Percentiles rank a stretch among this genome's conserved stretches.
phyloP scores from a whole-genome alignment of 306 rosid genomes.

The Arachis hypogaea region DNA sequence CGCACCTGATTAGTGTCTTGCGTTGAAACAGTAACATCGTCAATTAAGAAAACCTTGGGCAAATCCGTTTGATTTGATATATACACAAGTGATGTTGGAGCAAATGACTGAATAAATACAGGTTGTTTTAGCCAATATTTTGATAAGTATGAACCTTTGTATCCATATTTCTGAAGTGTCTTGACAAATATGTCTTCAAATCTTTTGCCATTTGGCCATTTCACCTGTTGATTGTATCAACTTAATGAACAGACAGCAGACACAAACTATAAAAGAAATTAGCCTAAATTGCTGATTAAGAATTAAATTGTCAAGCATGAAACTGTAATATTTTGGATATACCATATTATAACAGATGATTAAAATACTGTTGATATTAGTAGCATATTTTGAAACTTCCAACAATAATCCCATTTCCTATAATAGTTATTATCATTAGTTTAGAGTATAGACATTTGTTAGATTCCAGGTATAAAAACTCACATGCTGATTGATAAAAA shows the following conservation, averaged over 20 bases:
- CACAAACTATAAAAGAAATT: slow-evolving; percentile 9
- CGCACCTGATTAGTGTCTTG: slow-evolving; percentile 92
- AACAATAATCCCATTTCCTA: neutral
- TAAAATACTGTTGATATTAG: neutral
- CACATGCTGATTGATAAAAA: slow-evolving; percentile 79
- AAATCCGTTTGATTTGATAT: slow-evolving; percentile 72
- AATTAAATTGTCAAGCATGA: slow-evolving; percentile 20
- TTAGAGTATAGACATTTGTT: slow-evolving; percentile 16
- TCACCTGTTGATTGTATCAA: slow-evolving; percentile 65
- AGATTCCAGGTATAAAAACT: slow-evolving; percentile 51
- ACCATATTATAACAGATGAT: slow-evolving; percentile 14
- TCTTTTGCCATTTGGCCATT: slow-evolving; percentile 67
- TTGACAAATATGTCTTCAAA: slow-evolving; percentile 89
- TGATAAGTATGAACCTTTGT: slow-evolving; percentile 83
- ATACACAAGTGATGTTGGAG: slow-evolving; percentile 83
- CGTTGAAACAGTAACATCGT: slow-evolving; percentile 58
- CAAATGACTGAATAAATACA: slow-evolving; percentile 86
- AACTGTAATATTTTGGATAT: slow-evolving; percentile 11
- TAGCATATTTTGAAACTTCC: too few species aligned
- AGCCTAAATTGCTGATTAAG: neutral
- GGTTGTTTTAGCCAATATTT: slow-evolving; percentile 87
- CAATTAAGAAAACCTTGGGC: slow-evolving; percentile 78
- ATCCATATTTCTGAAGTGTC: slow-evolving; percentile 81
- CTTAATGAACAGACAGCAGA: slow-evolving; percentile 36
- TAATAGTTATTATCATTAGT: neutral